A percentile compares a stretch with the other conserved stretches of the same genome.
Conservation (phyloP, 768 basidiomycete species). For the Baorangia bicolor region DNA sequence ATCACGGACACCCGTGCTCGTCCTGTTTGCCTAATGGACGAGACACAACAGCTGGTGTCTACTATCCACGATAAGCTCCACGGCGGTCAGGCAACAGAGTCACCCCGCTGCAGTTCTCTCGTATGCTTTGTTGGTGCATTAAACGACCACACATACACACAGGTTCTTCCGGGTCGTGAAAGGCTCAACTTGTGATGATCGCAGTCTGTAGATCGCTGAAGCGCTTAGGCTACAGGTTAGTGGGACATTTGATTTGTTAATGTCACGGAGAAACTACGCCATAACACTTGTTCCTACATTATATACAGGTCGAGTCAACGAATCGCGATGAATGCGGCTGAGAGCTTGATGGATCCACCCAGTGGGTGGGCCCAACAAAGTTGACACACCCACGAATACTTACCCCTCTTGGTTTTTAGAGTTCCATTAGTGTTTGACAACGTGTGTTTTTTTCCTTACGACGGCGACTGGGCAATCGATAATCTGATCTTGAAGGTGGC, state of each 20-base stretch:
- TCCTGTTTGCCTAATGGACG: not conserved
- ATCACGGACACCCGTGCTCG: not conserved
- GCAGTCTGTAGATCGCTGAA: not conserved
- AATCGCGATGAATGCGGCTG: slow-evolving; percentile 2
- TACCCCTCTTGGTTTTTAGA: slow-evolving; percentile 2
- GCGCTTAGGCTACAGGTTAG: not conserved
- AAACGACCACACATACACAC: not conserved
- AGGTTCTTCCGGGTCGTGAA: not conserved
- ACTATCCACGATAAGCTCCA: not conserved
- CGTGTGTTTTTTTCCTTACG: not conserved
- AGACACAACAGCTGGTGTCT: too few relatives aligned
- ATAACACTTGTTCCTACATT: not conserved
- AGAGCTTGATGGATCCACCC: not conserved
- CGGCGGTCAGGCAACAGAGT: not conserved
- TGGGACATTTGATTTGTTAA: not conserved
- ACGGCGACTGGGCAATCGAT: not conserved
- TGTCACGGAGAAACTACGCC: not conserved
- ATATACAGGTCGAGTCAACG: not conserved
- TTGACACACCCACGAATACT: not conserved
- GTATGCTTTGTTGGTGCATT: not conserved
- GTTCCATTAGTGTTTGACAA: slow-evolving; percentile 7
- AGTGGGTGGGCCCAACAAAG: not conserved
- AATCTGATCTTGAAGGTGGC: not conserved
- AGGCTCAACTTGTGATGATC: not conserved
- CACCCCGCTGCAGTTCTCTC: not conserved